These are phyloP conservation scores for Lipomyces chichibuensis DNA, from an alignment of 805 yeast species.

Conservation along the genomic window DNA sequence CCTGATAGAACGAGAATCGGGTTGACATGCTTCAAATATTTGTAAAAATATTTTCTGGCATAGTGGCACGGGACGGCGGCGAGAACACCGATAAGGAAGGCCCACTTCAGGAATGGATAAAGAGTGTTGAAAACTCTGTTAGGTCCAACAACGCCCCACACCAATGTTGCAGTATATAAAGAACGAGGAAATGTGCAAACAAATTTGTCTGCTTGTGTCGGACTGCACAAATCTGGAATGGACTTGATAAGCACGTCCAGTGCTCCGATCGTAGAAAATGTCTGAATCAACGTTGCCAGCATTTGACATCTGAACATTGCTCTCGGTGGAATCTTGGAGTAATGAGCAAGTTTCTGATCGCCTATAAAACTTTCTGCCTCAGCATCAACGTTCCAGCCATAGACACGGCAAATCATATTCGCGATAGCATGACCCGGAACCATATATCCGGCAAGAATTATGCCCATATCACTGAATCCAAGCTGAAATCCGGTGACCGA, in stretches of 20 bases:
- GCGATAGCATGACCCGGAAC: constrained; percentile 56
- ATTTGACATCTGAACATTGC: constrained; percentile 58
- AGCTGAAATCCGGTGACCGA: constrained; percentile 65
- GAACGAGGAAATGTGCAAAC: constrained; percentile 48
- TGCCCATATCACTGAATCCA: constrained; percentile 66
- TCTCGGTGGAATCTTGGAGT: constrained; percentile 65
- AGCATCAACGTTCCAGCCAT: constrained; percentile 55
- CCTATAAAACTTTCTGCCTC: constrained; percentile 60
- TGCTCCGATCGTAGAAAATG: constrained; percentile 50
- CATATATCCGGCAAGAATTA: constrained; percentile 66
- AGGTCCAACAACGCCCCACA: constrained; percentile 68
- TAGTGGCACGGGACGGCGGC: constrained; percentile 26
- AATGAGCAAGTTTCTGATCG: constrained; percentile 67
- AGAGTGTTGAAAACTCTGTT: constrained; percentile 45
- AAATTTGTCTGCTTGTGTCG: constrained; percentile 48
- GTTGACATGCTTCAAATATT: constrained; percentile 22
- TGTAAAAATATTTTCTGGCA: neutral
- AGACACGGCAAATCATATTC: constrained; percentile 58
- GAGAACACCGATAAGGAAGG: constrained; percentile 34
- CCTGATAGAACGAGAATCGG: constrained; percentile 24
- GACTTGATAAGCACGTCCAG: constrained; percentile 50
- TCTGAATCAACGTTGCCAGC: constrained; percentile 52
- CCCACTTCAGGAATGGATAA: constrained; percentile 34
- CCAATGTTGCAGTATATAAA: constrained; percentile 54
- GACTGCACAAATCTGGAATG: constrained; percentile 44